Percentiles rank a stretch among this genome's conserved stretches.
Conservation (phyloP, 148 eudicot species). For the Rhododendron simsii region DNA sequence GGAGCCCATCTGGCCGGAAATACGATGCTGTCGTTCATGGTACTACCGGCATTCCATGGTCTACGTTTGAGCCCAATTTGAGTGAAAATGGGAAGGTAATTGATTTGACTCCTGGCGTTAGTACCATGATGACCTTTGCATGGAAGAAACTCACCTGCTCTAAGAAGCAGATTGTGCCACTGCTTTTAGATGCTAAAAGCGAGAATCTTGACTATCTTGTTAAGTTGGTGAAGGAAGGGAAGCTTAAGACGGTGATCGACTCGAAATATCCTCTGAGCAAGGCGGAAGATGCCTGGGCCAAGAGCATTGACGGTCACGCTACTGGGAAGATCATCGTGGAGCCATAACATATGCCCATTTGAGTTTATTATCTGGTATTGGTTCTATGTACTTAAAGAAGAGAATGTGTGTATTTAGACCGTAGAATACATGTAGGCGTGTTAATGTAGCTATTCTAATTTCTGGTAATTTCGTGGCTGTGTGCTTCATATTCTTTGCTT, state of each 20-base stretch:
- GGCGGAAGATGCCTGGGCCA: slow-evolving; percentile 62
- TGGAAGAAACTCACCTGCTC: slow-evolving; percentile 42
- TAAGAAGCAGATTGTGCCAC: slow-evolving; percentile 44
- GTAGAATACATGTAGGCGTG: neutral
- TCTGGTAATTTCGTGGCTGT: neutral
- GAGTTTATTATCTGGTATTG: neutral
- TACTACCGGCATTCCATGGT: slow-evolving; percentile 39
- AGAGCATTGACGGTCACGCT: slow-evolving; percentile 51
- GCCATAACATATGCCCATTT: neutral
- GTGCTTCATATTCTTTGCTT: neutral
- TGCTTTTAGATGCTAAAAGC: slow-evolving; percentile 19
- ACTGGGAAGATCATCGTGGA: slow-evolving; percentile 60
- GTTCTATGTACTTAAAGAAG: neutral
- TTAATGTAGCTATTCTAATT: neutral
- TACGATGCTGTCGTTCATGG: slow-evolving; percentile 53
- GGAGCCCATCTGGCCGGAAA: slow-evolving; percentile 49
- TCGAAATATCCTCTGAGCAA: slow-evolving; percentile 41
- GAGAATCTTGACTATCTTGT: slow-evolving; percentile 39
- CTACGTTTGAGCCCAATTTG: slow-evolving; percentile 46
- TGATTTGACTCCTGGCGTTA: slow-evolving; percentile 32
- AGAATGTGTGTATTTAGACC: neutral
- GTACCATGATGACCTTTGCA: slow-evolving; percentile 28
- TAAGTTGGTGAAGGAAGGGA: slow-evolving; percentile 51
- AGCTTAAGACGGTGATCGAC: slow-evolving; percentile 42
- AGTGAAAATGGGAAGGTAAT: slow-evolving; percentile 42